Evolutionary conservation across 176 grass and related monocot species (phyloP).

Genomic region (Microstegium vimineum): DNA sequence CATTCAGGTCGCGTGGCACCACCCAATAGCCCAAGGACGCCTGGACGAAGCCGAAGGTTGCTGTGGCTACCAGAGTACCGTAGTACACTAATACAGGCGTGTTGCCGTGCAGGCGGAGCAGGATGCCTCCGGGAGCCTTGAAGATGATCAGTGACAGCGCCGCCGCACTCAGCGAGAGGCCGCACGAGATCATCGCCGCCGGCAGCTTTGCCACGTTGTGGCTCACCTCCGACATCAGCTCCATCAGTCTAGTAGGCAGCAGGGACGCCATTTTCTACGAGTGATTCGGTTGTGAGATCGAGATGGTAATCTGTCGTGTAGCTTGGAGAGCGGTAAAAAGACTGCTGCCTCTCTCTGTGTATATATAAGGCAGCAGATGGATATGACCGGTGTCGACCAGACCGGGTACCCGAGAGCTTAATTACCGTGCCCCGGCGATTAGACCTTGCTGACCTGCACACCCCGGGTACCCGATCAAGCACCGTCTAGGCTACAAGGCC

Average conservation of each 20-base stretch:
- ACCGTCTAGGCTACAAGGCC: fast-evolving
- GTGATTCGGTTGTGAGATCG: neutral
- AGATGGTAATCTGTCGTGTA: too few species aligned
- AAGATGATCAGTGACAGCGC: neutral
- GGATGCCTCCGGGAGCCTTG: neutral
- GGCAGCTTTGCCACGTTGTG: neutral
- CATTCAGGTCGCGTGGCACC: neutral
- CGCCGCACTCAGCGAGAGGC: too few species aligned
- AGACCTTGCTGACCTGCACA: too few species aligned
- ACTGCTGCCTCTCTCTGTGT: too few species aligned
- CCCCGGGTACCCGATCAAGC: too few species aligned
- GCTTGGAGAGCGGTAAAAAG: too few species aligned
- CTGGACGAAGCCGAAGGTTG: neutral
- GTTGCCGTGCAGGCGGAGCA: neutral
- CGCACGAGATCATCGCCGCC: neutral
- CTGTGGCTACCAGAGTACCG: neutral
- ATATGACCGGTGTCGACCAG: too few species aligned
- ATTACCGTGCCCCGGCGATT: too few species aligned
- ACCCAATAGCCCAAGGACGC: neutral
- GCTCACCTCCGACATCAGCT: neutral
- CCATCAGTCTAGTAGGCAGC: neutral
- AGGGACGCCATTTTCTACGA: neutral
- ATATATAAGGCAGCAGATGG: too few species aligned
- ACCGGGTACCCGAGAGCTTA: too few species aligned
- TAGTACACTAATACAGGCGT: neutral